These are phyloP conservation scores for Lepidium africanum DNA, from an alignment of 345 rosid genomes.

Conservation along the genomic window DNA sequence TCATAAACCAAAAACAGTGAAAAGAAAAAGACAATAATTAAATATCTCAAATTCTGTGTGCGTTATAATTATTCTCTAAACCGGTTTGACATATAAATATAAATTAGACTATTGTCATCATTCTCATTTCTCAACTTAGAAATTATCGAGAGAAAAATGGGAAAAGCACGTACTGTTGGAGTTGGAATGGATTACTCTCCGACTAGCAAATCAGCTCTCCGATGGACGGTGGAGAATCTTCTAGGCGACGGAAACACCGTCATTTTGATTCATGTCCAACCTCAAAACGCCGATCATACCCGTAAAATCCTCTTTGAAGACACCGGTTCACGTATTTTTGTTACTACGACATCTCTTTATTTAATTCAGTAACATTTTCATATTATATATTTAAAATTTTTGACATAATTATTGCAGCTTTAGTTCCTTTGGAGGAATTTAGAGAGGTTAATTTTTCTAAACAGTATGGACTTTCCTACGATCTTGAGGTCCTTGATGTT, in stretches of 20 bases:
- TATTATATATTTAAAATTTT: background rate
- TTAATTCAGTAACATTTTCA: background rate
- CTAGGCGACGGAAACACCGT: slow-evolving; percentile 18
- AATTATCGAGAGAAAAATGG: slow-evolving; percentile 19
- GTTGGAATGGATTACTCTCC: slow-evolving; percentile 30
- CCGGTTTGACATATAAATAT: background rate
- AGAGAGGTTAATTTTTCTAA: slow-evolving; percentile 51
- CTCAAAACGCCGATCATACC: slow-evolving; percentile 27
- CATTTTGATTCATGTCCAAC: slow-evolving; percentile 27
- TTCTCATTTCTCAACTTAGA: background rate
- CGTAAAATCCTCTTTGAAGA: slow-evolving; percentile 29
- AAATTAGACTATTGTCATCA: background rate
- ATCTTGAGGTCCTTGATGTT: slow-evolving; percentile 53
- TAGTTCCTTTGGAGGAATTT: slow-evolving; percentile 66
- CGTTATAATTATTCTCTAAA: slow-evolving; percentile 8
- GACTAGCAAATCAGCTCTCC: slow-evolving; percentile 29
- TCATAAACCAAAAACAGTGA: background rate
- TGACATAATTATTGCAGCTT: slow-evolving; percentile 34
- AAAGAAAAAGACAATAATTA: slow-evolving; percentile 13
- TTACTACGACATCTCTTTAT: background rate
- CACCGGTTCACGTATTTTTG: slow-evolving; percentile 27
- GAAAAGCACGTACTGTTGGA: slow-evolving; percentile 25
- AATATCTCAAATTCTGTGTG: slow-evolving; percentile 14
- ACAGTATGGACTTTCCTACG: slow-evolving; percentile 51
- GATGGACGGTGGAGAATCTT: slow-evolving; percentile 28